Percentiles rank a stretch among this genome's conserved stretches.
These are phyloP conservation scores for Gnetum montanum DNA, from an alignment of 75 land plant genomes.

Conservation along the genomic window DNA sequence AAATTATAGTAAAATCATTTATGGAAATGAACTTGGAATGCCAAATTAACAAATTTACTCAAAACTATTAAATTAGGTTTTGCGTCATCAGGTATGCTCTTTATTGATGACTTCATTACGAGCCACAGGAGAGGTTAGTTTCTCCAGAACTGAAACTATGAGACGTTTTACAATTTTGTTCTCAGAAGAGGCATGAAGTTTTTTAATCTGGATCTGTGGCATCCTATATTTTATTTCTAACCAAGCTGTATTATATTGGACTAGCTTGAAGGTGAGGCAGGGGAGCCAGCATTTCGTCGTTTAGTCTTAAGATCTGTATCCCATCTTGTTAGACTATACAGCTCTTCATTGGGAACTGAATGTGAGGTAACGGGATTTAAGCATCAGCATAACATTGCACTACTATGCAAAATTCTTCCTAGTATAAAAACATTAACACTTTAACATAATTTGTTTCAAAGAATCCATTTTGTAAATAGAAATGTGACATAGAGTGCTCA, in stretches of 20 bases:
- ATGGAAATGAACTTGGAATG: too few species aligned
- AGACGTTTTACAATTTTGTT: not conserved
- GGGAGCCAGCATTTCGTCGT: conserved; percentile 89
- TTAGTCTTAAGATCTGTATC: conserved; percentile 91
- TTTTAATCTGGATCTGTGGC: too few species aligned
- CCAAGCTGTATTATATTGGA: conserved; percentile 3
- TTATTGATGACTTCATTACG: conserved; percentile 95
- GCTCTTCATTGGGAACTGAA: conserved; percentile 79
- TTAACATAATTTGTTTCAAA: too few species aligned
- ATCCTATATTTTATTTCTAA: too few species aligned
- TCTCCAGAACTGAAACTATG: too few species aligned
- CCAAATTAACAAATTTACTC: conserved; percentile 1
- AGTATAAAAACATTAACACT: too few species aligned
- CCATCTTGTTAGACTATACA: conserved; percentile 86
- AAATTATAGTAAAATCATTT: not conserved
- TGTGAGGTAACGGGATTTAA: conserved; percentile 60
- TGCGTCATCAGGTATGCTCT: conserved; percentile 92
- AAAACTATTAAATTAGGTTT: conserved; percentile 41
- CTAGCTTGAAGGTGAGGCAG: conserved; percentile 80
- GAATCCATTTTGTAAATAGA: too few species aligned
- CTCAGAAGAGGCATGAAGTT: not conserved
- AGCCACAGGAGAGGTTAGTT: conserved; percentile 73
- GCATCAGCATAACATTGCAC: too few species aligned
- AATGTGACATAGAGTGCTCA: too few species aligned
- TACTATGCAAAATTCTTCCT: too few species aligned